These are phyloP conservation scores for Sclerotinia nivalis DNA, from an alignment of 2,329 filamentous ascomycete genomes.

Conservation along the genomic window DNA sequence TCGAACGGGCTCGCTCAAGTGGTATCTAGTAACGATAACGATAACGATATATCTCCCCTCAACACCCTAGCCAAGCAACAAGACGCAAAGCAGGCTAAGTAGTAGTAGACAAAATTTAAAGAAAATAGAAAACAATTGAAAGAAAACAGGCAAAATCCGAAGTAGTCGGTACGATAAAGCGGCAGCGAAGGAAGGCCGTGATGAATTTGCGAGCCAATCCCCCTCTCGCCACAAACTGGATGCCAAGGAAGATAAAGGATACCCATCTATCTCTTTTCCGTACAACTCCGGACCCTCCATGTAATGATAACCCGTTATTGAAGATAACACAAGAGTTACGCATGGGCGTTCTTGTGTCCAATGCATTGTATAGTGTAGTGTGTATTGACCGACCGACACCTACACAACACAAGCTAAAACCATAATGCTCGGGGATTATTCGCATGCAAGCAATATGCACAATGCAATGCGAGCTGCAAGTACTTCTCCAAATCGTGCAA, in stretches of 20 bases:
- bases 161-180: not conserved
- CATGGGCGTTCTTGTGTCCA: constrained; percentile 20
- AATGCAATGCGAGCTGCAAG: constrained; percentile 9
- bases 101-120: not conserved
- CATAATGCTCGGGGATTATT: not conserved
- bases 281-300: not conserved
- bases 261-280: not conserved
- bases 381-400: not conserved
- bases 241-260: not conserved
- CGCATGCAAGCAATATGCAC: constrained; percentile 19
- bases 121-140: not conserved
- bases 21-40: constrained; percentile 12
- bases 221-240: not conserved
- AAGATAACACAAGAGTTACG: constrained; percentile 9
- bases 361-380: not conserved
- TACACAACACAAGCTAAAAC: not conserved
- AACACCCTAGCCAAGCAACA: not conserved
- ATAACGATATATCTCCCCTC: constrained; percentile 9
- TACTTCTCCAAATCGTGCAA: constrained; percentile 17
- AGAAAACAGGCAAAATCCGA: too few relatives aligned
- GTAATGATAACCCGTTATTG: not conserved
- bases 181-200: not conserved
- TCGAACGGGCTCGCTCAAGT: constrained; percentile 1
- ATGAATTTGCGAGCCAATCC: not conserved
- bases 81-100: not conserved